phyloP scores from a whole-genome alignment of 2,329 filamentous ascomycete genomes.

The Taxawa tesnikishii region DNA sequence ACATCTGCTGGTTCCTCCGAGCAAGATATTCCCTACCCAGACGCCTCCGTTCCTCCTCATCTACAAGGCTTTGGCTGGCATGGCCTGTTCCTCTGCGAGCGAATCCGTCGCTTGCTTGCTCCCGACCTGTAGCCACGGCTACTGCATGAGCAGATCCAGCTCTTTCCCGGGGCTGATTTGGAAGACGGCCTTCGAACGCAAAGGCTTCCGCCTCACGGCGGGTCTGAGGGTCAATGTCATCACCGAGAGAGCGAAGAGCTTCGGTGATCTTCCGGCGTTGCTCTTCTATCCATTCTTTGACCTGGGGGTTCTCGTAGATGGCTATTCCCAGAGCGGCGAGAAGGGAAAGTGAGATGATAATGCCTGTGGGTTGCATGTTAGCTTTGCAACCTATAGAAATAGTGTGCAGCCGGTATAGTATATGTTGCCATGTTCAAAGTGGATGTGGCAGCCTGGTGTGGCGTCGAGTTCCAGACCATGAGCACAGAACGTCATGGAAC shows the following conservation, averaged over 20 bases:
- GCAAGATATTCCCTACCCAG: slow-evolving; percentile 23
- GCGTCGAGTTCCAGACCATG: background rate
- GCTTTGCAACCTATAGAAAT: background rate
- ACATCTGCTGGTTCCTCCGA: slow-evolving; percentile 20
- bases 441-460: background rate
- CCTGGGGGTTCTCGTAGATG: slow-evolving; percentile 51
- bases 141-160: slow-evolving; percentile 18
- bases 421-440: too few species aligned
- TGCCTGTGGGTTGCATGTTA: slow-evolving; percentile 31
- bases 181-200: slow-evolving; percentile 20
- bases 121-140: slow-evolving; percentile 20
- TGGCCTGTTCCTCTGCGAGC: slow-evolving; percentile 9
- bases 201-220: slow-evolving; percentile 22
- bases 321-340: slow-evolving; percentile 51
- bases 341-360: slow-evolving; percentile 49
- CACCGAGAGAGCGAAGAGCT: slow-evolving; percentile 45
- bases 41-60: slow-evolving; percentile 20
- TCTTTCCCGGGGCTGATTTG: slow-evolving; percentile 17
- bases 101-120: slow-evolving; percentile 1
- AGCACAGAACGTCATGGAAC: background rate
- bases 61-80: slow-evolving; percentile 16
- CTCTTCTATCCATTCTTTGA: slow-evolving; percentile 49
- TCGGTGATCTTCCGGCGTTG: slow-evolving; percentile 49
- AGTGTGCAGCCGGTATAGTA: background rate
- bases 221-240: slow-evolving; percentile 43